A percentile compares a stretch with the other conserved stretches of the same genome.
Evolutionary conservation across 176 grass and related monocot species (phyloP).

Genomic region (Phragmites australis): DNA sequence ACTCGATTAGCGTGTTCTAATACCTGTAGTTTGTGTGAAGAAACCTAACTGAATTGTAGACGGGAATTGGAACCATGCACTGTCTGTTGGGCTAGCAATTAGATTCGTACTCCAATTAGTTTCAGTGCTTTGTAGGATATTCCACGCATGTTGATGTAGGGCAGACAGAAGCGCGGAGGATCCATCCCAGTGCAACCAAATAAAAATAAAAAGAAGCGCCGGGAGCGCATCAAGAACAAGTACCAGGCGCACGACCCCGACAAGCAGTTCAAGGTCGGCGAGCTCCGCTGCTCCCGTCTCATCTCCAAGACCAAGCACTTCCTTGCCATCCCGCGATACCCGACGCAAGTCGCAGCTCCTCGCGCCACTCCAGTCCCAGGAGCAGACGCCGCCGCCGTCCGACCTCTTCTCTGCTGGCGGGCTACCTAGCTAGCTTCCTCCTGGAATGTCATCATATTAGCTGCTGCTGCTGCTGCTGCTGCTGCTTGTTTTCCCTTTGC

Average conservation of each 20-base stretch:
- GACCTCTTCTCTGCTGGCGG: not conserved
- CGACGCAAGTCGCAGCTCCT: slow-evolving; percentile 58
- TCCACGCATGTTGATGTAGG: too few species aligned
- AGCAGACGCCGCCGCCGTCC: not conserved
- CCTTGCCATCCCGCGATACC: slow-evolving; percentile 65
- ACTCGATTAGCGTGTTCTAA: too few species aligned
- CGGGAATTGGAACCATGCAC: too few species aligned
- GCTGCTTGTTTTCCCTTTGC: not conserved
- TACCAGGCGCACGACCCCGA: slow-evolving; percentile 95
- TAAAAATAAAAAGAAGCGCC: slow-evolving; percentile 83
- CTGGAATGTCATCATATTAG: too few species aligned
- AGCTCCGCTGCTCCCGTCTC: slow-evolving; percentile 81
- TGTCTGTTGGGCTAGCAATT: too few species aligned
- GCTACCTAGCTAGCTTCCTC: not conserved
- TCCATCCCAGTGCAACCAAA: too few species aligned
- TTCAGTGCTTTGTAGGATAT: too few species aligned
- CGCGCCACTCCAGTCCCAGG: slow-evolving; percentile 44
- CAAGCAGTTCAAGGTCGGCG: slow-evolving; percentile 90
- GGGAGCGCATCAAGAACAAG: slow-evolving; percentile 78
- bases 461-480: not conserved
- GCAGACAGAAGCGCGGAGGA: too few species aligned
- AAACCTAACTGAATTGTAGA: too few species aligned
- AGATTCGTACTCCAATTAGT: too few species aligned
- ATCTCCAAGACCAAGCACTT: slow-evolving; percentile 98
- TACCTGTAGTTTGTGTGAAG: too few species aligned